Evolutionary conservation across 768 basidiomycete genomes (phyloP), one percentile per base, ranked within the genome.

Genomic region (Leccinum arenicola): DNA sequence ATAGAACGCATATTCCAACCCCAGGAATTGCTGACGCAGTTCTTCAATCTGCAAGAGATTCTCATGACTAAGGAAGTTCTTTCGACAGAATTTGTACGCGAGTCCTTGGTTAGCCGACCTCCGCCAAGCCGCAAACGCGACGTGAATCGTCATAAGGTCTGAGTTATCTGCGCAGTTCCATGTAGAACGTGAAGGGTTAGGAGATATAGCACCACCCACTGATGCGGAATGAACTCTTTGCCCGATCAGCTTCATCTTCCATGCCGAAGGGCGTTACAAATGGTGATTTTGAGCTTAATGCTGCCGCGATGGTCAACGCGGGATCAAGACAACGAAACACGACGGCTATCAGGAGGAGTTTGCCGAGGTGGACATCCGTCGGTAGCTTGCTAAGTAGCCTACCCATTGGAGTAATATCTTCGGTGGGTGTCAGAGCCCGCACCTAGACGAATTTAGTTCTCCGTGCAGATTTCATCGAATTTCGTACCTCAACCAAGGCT

Each of bases 1-100:
- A 54, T 36, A 68, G 23, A 17, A 55, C 21, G 23, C 56, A 29
- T 15, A 19, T 29, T 38, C 73, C 62, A 66, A 91, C 80, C 87
- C 85, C 57, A 93, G 76, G 61, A 93, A 84, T 70, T 99, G 96
- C 68, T 95, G 93, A 29, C 95, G 86, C 40, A 98, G 81, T 68
- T 98, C 96, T 72, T 98, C 96, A 31, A 99, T 95, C 74, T 97
- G 94, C 74, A 93, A 88, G 52, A 99, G 77, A 69, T 94, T 98
- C 87, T 93, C 93, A 64, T 93, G 85, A 62, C 91, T 94, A 38
- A 96, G 77, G 65, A 84, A 95, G 68, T 91, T 91, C 50, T 75
- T 77, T 65, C 85, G 82, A 73, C 93, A 95, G 69, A 95, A 95
- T 56, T 88, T 85, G 57, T 86, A 79, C 55, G 86, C 85, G 64